Conservation (phyloP, 2,329 filamentous ascomycete genomes). For the Colletotrichum eremochloae region DNA sequence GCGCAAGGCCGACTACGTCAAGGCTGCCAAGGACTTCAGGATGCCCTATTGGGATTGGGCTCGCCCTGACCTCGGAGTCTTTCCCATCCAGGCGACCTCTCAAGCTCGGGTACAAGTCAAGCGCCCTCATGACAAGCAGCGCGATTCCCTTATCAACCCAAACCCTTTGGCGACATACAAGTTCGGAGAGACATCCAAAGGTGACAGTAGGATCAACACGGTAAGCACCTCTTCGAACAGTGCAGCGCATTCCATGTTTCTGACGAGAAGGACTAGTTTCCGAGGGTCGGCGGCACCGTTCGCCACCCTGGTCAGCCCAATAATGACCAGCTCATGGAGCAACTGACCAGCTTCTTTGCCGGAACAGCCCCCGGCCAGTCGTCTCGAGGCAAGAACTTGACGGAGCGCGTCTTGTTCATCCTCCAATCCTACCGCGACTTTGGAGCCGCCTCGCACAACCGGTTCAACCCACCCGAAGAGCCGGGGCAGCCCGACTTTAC, state of each 20-base stretch:
- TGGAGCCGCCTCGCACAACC: slow-evolving; percentile 26
- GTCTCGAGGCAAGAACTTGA: slow-evolving; percentile 30
- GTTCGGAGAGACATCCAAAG: slow-evolving; percentile 25
- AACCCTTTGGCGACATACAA: slow-evolving; percentile 33
- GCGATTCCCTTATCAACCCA: neutral
- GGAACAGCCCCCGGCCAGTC: slow-evolving; percentile 1
- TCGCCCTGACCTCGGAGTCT: slow-evolving; percentile 37
- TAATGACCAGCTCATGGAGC: slow-evolving; percentile 4
- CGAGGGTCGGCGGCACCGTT: slow-evolving; percentile 43
- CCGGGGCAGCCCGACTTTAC: slow-evolving; percentile 21
- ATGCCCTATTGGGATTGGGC: slow-evolving; percentile 54
- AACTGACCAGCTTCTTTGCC: slow-evolving; percentile 24
- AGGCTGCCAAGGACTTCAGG: slow-evolving; percentile 48
- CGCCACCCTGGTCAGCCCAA: slow-evolving; percentile 32
- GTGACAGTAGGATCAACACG: slow-evolving; percentile 6
- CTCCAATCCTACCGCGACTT: slow-evolving; percentile 39
- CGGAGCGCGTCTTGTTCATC: slow-evolving; percentile 36
- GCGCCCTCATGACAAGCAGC: slow-evolving; percentile 46
- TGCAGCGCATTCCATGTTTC: neutral
- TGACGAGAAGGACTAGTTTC: slow-evolving; percentile 15
- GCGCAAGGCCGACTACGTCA: slow-evolving; percentile 45
- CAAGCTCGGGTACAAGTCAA: slow-evolving; percentile 27
- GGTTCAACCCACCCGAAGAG: slow-evolving; percentile 16
- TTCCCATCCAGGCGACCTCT: slow-evolving; percentile 44
- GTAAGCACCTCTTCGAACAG: neutral